phyloP scores from a whole-genome alignment of 2,329 filamentous ascomycete species.

The Fusarium sp. region DNA sequence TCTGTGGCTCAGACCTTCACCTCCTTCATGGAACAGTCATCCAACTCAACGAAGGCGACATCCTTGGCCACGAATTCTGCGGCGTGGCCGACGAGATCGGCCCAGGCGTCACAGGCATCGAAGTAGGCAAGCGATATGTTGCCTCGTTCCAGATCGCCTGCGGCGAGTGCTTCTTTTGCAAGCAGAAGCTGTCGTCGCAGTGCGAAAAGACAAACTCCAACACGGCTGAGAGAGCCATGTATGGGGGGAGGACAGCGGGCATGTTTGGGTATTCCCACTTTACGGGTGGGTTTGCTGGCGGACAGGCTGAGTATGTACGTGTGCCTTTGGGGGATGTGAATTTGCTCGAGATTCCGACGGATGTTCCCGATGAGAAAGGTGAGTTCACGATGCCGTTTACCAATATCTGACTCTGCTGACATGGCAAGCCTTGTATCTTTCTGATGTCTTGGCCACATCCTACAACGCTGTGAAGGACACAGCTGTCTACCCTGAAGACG shows the following conservation, averaged over 20 bases:
- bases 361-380: slow-evolving; percentile 86
- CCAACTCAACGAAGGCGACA: slow-evolving; percentile 73
- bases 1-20: slow-evolving; percentile 71
- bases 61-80: slow-evolving; percentile 74
- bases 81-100: slow-evolving; percentile 69
- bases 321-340: slow-evolving; percentile 87
- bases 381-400: background rate
- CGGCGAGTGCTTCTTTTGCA: slow-evolving; percentile 80
- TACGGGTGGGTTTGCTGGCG: slow-evolving; percentile 87
- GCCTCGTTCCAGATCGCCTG: slow-evolving; percentile 89
- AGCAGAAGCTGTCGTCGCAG: slow-evolving; percentile 81
- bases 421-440: slow-evolving; percentile 72
- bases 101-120: slow-evolving; percentile 62
- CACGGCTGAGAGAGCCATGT: slow-evolving; percentile 78
- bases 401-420: background rate
- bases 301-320: slow-evolving; percentile 87
- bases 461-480: slow-evolving; percentile 89
- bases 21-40: slow-evolving; percentile 68
- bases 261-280: slow-evolving; percentile 83
- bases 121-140: slow-evolving; percentile 78
- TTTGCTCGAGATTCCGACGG: slow-evolving; percentile 80
- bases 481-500: slow-evolving; percentile 79
- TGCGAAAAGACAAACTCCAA: slow-evolving; percentile 86
- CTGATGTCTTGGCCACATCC: slow-evolving; percentile 82
- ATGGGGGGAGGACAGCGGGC: slow-evolving; percentile 80